These are phyloP conservation scores for Platanus orientalis DNA, from an alignment of 164 flowering plant species.

Conservation along the genomic window DNA sequence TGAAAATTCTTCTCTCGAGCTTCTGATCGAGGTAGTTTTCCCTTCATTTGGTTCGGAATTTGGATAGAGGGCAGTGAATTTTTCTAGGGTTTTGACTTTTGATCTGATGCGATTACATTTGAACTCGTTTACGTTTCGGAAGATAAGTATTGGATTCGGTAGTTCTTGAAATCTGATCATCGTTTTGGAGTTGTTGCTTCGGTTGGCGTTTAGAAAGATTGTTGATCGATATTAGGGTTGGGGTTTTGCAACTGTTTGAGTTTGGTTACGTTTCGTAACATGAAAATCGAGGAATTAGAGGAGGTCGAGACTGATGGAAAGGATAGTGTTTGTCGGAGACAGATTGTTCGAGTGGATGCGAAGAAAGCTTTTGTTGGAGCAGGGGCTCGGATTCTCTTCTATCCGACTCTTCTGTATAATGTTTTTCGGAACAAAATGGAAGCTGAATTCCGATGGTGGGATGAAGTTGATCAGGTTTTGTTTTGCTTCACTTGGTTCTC, in stretches of 20 bases:
- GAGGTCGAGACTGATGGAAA: slow-evolving; percentile 7
- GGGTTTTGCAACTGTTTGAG: slow-evolving; percentile 1
- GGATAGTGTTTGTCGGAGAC: not conserved
- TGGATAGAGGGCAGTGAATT: not conserved
- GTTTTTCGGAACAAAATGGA: slow-evolving; percentile 68
- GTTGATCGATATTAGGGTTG: not conserved
- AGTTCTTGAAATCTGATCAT: not conserved
- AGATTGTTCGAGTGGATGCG: slow-evolving; percentile 35
- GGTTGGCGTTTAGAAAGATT: not conserved
- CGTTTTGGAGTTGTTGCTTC: not conserved
- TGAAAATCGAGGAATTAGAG: slow-evolving; percentile 15
- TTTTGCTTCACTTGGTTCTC: slow-evolving; percentile 2
- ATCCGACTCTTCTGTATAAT: slow-evolving; percentile 85
- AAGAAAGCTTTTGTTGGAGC: slow-evolving; percentile 75
- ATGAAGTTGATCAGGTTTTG: slow-evolving; percentile 72
- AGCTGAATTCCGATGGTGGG: slow-evolving; percentile 93
- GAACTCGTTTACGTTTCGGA: not conserved
- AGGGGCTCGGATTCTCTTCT: slow-evolving; percentile 80
- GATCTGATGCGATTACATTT: not conserved
- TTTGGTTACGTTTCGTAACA: not conserved
- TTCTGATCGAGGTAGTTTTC: slow-evolving; percentile 6
- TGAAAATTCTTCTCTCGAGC: not conserved
- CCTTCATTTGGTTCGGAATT: slow-evolving; percentile 2
- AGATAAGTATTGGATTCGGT: too few relatives aligned
- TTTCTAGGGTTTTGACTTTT: not conserved